A percentile compares a stretch with the other conserved stretches of the same genome.
Evolutionary conservation across 805 yeast genomes (phyloP).

Genomic region (Starmera caribaea): DNA sequence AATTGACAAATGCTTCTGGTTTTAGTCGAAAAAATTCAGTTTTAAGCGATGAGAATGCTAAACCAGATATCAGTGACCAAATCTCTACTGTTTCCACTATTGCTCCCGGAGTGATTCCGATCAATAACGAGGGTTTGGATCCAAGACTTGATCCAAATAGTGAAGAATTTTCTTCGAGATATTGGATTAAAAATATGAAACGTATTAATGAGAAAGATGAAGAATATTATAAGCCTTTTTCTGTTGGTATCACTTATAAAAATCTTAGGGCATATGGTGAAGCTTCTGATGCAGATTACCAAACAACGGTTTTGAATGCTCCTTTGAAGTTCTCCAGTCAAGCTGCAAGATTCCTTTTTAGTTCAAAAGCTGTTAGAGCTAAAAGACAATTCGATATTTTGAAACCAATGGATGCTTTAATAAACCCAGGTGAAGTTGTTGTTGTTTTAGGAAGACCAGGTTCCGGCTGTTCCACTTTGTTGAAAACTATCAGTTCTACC

Average conservation of each 20-base stretch:
- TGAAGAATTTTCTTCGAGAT: slow-evolving; percentile 43
- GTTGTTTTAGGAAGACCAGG: slow-evolving; percentile 79
- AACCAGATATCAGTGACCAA: not conserved
- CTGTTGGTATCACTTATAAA: slow-evolving; percentile 49
- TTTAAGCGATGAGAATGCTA: not conserved
- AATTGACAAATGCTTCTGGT: not conserved
- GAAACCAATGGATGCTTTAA: slow-evolving; percentile 45
- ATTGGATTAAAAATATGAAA: slow-evolving; percentile 57
- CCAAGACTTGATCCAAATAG: slow-evolving; percentile 18
- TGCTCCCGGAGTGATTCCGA: slow-evolving; percentile 1
- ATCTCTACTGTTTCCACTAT: slow-evolving; percentile 1
- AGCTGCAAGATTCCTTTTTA: slow-evolving; percentile 8
- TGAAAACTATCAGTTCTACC: slow-evolving; percentile 44
- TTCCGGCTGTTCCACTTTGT: slow-evolving; percentile 55
- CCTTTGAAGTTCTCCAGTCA: slow-evolving; percentile 16
- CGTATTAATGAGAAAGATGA: slow-evolving; percentile 43
- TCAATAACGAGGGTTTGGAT: not conserved
- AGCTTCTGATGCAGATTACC: slow-evolving; percentile 55
- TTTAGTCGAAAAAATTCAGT: not conserved
- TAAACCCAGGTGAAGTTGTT: slow-evolving; percentile 56
- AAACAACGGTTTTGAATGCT: slow-evolving; percentile 44
- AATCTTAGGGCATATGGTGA: slow-evolving; percentile 53
- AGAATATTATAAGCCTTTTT: slow-evolving; percentile 48
- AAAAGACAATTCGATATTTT: slow-evolving; percentile 32
- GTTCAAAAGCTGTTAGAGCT: slow-evolving; percentile 13